Percentiles rank a stretch among this genome's conserved stretches.
Evolutionary conservation across 306 rosid genomes (phyloP).

Genomic region (Medicago lupulina): DNA sequence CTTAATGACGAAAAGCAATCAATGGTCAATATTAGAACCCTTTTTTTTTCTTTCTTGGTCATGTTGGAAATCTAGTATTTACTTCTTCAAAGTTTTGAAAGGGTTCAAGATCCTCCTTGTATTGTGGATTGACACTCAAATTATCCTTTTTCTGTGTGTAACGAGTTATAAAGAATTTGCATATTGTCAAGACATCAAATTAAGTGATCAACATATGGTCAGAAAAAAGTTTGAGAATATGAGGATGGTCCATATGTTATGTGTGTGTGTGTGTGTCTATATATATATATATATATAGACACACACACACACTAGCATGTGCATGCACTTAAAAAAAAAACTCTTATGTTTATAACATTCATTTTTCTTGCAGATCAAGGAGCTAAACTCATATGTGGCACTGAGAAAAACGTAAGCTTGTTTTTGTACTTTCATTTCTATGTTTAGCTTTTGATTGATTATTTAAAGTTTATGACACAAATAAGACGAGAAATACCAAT

Average conservation of each 20-base stretch:
- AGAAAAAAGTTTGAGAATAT: background rate
- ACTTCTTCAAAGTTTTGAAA: constrained; percentile 27
- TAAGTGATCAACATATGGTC: constrained; percentile 22
- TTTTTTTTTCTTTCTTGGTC: constrained; percentile 8
- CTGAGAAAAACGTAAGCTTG: constrained; percentile 93
- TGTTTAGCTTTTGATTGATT: constrained; percentile 26
- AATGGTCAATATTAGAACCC: constrained; percentile 62
- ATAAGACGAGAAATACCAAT: constrained; percentile 11
- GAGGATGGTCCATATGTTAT: background rate
- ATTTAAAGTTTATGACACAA: constrained; percentile 24
- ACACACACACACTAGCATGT: too few relatives aligned
- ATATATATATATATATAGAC: too few relatives aligned
- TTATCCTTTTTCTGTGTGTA: constrained; percentile 10
- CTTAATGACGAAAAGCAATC: constrained; percentile 97
- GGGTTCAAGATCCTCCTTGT: constrained; percentile 25
- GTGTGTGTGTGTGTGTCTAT: too few relatives aligned
- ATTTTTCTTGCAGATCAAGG: constrained; percentile 87
- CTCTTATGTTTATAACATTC: constrained; percentile 37
- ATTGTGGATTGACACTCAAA: constrained; percentile 20
- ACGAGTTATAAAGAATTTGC: constrained; percentile 29
- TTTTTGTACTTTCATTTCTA: constrained; percentile 26
- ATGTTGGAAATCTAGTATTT: constrained; percentile 37
- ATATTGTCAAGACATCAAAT: constrained; percentile 32
- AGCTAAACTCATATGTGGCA: constrained; percentile 92
- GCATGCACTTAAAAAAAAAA: constrained; percentile 18